Base-by-base conservation (phyloP, 148 eudicot species). In the Mesembryanthemum crystallinum region DNA sequence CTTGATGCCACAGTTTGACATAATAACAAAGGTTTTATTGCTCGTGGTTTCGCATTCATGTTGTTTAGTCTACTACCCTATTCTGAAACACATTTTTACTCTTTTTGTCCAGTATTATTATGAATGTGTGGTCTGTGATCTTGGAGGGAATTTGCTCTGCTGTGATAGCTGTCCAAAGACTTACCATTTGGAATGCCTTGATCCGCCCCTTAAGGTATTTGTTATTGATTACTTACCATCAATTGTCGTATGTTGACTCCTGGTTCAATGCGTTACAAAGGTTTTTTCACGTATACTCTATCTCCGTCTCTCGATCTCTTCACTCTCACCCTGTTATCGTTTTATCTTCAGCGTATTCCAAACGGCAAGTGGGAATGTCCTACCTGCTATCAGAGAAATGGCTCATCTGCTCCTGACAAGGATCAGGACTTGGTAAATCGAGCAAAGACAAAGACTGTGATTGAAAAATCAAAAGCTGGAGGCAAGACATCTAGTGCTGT, bases 81-180 rank as follows among this genome's bases (percentile, higher is more conserved):
- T 76, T 55, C 37, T 65, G 47, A 68, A 70, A 42, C 15, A 79
- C 64, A 49, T 86, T 75, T 28, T 80, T 78, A 70, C 73, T 71
- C 75, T 75, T 77, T 70, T 70, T 86, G 35, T 78, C 74, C 94
- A 94, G 98, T 88, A 91, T 72, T 87, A 85, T 82, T 90, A 88
- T 82, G 97, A 94, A 81, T 94, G 98, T 68, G 93, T 80, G 82
- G 75, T 90, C 64, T 94, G 98, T 80, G 93, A 91, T 85, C 90
- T 91, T 85, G 93, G 98, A 77, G 98, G 98, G 72, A 81, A 87
- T 83, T 86, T 94, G 83, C 88, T 94, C 7, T 91, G 98, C 80
- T 94, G 98, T 73, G 98, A 94, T 76, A 79, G 82, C 80, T 94
- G 98, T 86, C 97, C 97, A 62, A 84, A 92, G 68, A 90, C 93